Evolutionary conservation across 805 yeast genomes (phyloP).

Genomic region (Pichia insulana): DNA sequence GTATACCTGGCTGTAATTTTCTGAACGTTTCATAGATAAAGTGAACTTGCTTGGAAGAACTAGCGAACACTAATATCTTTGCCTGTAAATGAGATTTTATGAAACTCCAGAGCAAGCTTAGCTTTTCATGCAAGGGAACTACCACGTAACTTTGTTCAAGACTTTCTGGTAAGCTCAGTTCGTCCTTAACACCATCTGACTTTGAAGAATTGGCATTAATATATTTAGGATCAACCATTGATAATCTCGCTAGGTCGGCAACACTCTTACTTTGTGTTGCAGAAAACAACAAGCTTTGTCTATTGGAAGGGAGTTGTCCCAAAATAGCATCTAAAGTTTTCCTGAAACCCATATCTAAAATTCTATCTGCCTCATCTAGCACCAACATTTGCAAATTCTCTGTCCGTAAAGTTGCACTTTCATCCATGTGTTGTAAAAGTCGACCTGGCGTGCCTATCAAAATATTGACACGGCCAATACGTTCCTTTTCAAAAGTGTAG

Average conservation of each 20-base stretch:
- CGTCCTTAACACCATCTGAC: conserved; percentile 10
- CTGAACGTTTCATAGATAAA: conserved; percentile 81
- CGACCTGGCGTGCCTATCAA: conserved; percentile 91
- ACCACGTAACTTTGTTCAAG: conserved; percentile 77
- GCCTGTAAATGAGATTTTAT: conserved; percentile 72
- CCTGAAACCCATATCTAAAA: conserved; percentile 89
- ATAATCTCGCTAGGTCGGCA: conserved; percentile 71
- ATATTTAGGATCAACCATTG: conserved; percentile 55
- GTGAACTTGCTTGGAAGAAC: conserved; percentile 87
- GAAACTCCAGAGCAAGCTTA: conserved; percentile 80
- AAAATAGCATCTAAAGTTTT: conserved; percentile 74
- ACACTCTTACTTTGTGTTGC: conserved; percentile 87
- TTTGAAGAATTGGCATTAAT: conserved; percentile 35
- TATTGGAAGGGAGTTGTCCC: conserved; percentile 63
- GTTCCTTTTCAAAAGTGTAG: conserved; percentile 68
- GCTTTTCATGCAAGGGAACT: conserved; percentile 67
- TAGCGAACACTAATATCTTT: conserved; percentile 74
- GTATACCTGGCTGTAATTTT: conserved; percentile 85
- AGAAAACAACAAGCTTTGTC: conserved; percentile 79
- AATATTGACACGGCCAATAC: conserved; percentile 72
- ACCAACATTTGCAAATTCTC: conserved; percentile 70
- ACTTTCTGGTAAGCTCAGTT: conserved; percentile 59
- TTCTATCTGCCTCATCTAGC: conserved; percentile 87
- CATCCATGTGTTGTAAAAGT: conserved; percentile 82
- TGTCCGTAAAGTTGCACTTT: conserved; percentile 71